Percentiles rank a stretch among this genome's conserved stretches.
Conservation (phyloP, 1,284 basidiomycete genomes). For the Pyrrhoderma lamaoense region DNA sequence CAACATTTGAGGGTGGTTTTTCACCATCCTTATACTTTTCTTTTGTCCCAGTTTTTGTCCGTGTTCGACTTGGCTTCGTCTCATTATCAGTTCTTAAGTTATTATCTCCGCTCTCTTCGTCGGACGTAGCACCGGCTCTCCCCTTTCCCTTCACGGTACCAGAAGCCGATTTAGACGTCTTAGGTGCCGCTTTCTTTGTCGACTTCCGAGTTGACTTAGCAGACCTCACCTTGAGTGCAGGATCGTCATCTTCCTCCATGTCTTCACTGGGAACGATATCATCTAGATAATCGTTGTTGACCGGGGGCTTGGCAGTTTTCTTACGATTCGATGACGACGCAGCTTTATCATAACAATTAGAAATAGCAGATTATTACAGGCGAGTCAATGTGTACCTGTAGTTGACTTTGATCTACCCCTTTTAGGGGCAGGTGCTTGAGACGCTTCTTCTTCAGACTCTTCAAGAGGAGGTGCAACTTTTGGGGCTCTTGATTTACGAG, state of each 20-base stretch:
- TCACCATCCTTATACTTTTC: constrained; percentile 22
- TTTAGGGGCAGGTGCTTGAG: background rate
- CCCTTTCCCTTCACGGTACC: constrained; percentile 13
- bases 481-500: constrained; percentile 7
- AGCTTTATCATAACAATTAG: background rate
- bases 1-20: constrained; percentile 15
- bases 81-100: constrained; percentile 14
- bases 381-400: background rate
- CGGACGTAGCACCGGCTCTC: background rate
- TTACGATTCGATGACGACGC: background rate
- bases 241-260: constrained; percentile 18
- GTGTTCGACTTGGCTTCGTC: constrained; percentile 18
- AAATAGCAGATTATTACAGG: background rate
- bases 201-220: constrained; percentile 17
- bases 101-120: constrained; percentile 19
- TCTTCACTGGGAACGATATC: constrained; percentile 6
- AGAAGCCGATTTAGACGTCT: constrained; percentile 3
- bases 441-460: constrained; percentile 1
- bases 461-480: constrained; percentile 1
- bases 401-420: constrained; percentile 6
- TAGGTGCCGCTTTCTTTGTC: constrained; percentile 9
- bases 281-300: background rate
- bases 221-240: constrained; percentile 16
- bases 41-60: constrained; percentile 18
- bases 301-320: constrained; percentile 1